Base-by-base conservation (phyloP, 768 basidiomycete species). In the Exidia glandulosa region DNA sequence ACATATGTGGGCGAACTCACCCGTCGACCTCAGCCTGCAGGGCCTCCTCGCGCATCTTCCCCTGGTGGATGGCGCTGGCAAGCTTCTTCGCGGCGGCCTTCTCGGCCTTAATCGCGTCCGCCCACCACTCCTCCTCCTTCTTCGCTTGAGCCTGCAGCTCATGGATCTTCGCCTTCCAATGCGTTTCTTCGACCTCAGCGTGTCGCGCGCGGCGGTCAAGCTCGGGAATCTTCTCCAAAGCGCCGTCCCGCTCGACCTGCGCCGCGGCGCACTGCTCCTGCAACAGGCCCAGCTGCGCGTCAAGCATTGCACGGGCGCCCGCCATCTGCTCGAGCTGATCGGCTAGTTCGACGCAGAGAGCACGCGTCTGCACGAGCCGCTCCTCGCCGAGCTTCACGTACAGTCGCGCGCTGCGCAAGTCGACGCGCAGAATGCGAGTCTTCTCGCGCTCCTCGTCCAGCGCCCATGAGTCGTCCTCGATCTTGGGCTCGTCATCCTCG, bases 1-100 rank as follows among this genome's bases (percentile, higher is more conserved):
- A 19, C 58, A 31, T 54, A 57, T 31, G 16, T n/a, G 19, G 7
- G 45, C 31, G 57, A 50, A 48, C 33, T 31, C 64, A 90, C 91
- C 77, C 75, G 34, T 85, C 81, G 47, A 89, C 76, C 62, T 93
- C 90, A 30, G 77, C 77, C 33, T 81, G 77, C 58, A 94, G 75
- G 3, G 78, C 80, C 32, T 84, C 83, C 68, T 93, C 88, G 3
- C 85, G 82, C 62, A 79, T 78, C 63, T 82, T 79, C 62, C 72
- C 76, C 71, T 81, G 80, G 62, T 82, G 78, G 33, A 85, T 68
- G 4, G 80, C 75, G 16, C 69, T 68, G 0, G 78, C 76, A 36
- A 88, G 69, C 27, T 79, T 75, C 60, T 81, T 77, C 9, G 74
- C 66, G 0, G 73, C 63, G 30, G 82, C 69, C 59, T 66, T 68